Percentiles rank a stretch among this genome's conserved stretches.
phyloP scores from a whole-genome alignment of 2,329 filamentous ascomycete species.

The Lecanoromycetidae sp. region DNA sequence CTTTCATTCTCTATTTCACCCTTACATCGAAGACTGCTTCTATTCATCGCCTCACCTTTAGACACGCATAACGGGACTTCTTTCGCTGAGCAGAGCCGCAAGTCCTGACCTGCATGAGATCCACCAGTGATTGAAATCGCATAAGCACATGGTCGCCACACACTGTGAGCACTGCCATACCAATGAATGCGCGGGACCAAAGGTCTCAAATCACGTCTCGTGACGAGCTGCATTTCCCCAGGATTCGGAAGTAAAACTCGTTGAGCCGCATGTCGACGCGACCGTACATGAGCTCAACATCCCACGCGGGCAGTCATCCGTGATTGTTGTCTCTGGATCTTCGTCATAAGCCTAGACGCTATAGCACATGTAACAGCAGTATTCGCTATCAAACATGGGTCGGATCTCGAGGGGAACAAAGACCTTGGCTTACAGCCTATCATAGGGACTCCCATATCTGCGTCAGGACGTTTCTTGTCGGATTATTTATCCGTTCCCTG shows the following conservation, averaged over 20 bases:
- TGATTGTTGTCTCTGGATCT: not conserved
- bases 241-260: conserved; percentile 6
- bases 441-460: not conserved
- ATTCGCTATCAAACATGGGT: not conserved
- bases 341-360: no score
- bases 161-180: not conserved
- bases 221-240: not conserved
- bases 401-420: not conserved
- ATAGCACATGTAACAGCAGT: no score
- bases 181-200: no score
- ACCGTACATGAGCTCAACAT: not conserved
- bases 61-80: no score
- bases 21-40: no score
- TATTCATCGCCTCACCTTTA: no score
- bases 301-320: not conserved
- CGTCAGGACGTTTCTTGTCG: not conserved
- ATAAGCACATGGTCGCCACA: not conserved
- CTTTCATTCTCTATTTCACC: no score
- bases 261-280: not conserved
- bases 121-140: not conserved
- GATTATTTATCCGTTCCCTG: conserved; percentile 2
- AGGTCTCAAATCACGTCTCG: not conserved
- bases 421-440: not conserved
- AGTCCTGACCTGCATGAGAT: not conserved
- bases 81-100: no score